Percentiles rank a stretch among this genome's conserved stretches.
Conservation (phyloP, 2,329 filamentous ascomycete genomes). For the Rhinocladiella mackenziei region DNA sequence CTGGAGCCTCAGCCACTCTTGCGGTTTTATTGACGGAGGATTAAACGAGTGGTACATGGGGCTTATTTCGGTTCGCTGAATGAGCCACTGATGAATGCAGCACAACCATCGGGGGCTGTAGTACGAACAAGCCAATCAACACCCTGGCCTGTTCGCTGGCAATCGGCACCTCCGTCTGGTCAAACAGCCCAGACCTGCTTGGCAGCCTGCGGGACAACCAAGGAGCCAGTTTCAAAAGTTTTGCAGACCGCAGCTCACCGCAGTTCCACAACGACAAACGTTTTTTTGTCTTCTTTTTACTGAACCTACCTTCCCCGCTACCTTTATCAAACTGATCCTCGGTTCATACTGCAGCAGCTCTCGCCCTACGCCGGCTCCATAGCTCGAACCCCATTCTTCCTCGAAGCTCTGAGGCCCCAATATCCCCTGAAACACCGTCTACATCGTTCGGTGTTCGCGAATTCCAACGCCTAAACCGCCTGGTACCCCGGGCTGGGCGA, state of each 20-base stretch:
- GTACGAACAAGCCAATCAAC: constrained; percentile 14
- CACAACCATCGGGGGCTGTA: background rate
- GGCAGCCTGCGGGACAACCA: too few relatives aligned
- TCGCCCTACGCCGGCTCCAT: too few relatives aligned
- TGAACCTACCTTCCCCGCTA: background rate
- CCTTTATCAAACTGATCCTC: background rate
- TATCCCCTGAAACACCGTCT: background rate
- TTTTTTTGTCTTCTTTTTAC: constrained; percentile 6
- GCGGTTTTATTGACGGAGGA: too few relatives aligned
- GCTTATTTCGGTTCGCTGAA: too few relatives aligned
- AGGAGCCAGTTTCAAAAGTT: too few relatives aligned
- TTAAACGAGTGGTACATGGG: too few relatives aligned
- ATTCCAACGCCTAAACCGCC: constrained; percentile 14
- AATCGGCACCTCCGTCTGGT: constrained; percentile 8
- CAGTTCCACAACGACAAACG: background rate
- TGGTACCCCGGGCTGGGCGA: constrained; percentile 6
- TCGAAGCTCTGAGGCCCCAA: background rate
- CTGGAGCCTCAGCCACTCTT: background rate
- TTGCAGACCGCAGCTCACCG: background rate
- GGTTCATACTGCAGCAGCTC: too few relatives aligned
- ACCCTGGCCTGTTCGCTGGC: background rate
- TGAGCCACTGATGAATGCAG: too few relatives aligned
- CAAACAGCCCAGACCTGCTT: too few relatives aligned
- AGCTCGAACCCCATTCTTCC: background rate
- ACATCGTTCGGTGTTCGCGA: constrained; percentile 11